Percentiles rank a stretch among this genome's conserved stretches.
Conservation (phyloP, 2,329 filamentous ascomycete genomes). For the Colletotrichum sublineola region DNA sequence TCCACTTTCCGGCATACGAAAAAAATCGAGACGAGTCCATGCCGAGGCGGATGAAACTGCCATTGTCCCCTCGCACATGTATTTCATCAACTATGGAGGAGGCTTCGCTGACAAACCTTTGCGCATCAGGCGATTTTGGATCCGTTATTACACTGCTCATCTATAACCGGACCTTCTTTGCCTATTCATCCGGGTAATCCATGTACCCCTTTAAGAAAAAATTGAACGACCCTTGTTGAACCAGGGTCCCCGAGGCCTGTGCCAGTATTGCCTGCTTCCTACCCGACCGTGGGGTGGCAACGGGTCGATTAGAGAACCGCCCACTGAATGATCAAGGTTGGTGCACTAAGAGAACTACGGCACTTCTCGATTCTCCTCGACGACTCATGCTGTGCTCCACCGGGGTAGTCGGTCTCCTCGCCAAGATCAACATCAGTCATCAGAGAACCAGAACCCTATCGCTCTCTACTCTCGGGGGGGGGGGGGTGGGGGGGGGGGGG, state of each 20-base stretch:
- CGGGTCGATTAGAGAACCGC: not conserved
- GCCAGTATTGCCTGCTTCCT: not conserved
- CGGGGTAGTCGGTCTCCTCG: not conserved
- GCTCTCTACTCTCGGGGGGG: not conserved
- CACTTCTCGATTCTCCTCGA: not conserved
- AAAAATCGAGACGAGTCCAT: not conserved
- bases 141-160: not conserved
- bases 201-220: not conserved
- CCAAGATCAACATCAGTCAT: not conserved
- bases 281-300: not conserved
- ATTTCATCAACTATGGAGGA: not conserved
- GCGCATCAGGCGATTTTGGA: not conserved
- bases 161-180: not conserved
- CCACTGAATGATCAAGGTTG: not conserved
- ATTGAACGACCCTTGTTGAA: not conserved
- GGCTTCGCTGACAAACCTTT: not conserved
- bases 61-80: not conserved
- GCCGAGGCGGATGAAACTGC: not conserved
- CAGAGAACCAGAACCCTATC: not conserved
- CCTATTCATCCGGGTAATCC: not conserved
- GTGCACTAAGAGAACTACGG: not conserved
- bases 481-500: too few species aligned
- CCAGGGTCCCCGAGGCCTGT: not conserved
- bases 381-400: not conserved
- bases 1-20: not conserved